phyloP scores from a whole-genome alignment of 768 basidiomycete genomes.

The Tephrocybe sp. region DNA sequence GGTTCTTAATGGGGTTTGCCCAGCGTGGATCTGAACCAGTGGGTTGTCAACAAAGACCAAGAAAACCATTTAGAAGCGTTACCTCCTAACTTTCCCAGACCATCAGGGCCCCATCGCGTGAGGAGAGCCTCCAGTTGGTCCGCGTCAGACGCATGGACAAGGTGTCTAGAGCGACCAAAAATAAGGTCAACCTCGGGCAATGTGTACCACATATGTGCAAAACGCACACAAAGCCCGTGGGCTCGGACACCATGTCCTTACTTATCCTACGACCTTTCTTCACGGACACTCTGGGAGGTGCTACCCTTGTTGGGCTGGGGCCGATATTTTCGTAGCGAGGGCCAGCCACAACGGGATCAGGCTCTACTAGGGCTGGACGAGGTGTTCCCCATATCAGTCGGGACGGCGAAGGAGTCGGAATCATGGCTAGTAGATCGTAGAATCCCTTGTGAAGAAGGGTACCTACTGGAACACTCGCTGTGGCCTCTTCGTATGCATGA shows the following conservation, averaged over 20 bases:
- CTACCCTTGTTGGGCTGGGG: conserved; percentile 27
- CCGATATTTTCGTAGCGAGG: conserved; percentile 67
- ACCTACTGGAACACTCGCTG: conserved; percentile 59
- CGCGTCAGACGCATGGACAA: conserved; percentile 89
- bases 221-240: conserved; percentile 82
- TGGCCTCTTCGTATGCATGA: conserved; percentile 39
- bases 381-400: conserved; percentile 58
- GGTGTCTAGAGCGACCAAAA: conserved; percentile 52
- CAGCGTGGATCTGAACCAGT: conserved; percentile 76
- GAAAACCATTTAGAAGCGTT: conserved; percentile 24
- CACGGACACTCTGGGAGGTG: conserved; percentile 33
- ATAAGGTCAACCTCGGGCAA: conserved; percentile 24
- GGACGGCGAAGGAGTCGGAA: conserved; percentile 70
- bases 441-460: conserved; percentile 88
- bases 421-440: conserved; percentile 81
- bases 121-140: conserved; percentile 87
- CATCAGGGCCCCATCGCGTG: conserved; percentile 86
- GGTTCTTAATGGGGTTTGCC: conserved; percentile 86
- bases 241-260: conserved; percentile 88
- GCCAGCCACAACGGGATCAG: conserved; percentile 54
- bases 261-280: conserved; percentile 69
- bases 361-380: conserved; percentile 26
- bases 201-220: conserved; percentile 12
- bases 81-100: conserved; percentile 88
- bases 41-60: conserved; percentile 19